A percentile compares a stretch with the other conserved stretches of the same genome.
Conservation (phyloP, 306 rosid species). For the Vigna reflexopilosa region DNA sequence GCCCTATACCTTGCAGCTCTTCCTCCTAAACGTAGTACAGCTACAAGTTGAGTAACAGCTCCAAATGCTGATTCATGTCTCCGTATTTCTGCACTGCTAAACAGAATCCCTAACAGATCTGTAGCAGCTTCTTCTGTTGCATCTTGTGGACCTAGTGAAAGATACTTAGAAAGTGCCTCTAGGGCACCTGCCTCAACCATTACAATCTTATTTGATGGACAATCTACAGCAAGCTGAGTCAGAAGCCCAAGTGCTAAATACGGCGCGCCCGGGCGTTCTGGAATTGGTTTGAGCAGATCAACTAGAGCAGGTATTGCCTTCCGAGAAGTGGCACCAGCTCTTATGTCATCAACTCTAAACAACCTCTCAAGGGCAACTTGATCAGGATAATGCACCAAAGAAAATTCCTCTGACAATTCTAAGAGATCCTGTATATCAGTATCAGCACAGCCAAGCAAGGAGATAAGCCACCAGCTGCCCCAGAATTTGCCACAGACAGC, state of each 20-base stretch:
- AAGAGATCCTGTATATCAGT: conserved; percentile 83
- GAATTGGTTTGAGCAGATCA: conserved; percentile 97
- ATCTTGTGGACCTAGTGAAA: conserved; percentile 97
- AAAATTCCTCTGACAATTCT: conserved; percentile 87
- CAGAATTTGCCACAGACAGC: conserved; percentile 94
- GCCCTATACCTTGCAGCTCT: conserved; percentile 97
- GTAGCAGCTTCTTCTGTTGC: conserved; percentile 99
- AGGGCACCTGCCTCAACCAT: conserved; percentile 98
- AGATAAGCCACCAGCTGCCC: conserved; percentile 88
- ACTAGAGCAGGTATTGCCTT: conserved; percentile 98
- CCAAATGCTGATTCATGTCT: conserved; percentile 94
- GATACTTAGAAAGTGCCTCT: conserved; percentile 93
- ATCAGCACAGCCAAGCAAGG: conserved; percentile 97
- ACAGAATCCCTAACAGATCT: conserved; percentile 88
- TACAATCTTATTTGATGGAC: conserved; percentile 83
- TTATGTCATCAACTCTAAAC: conserved; percentile 98
- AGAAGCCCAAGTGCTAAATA: conserved; percentile 87
- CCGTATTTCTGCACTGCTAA: conserved; percentile 92
- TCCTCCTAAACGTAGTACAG: conserved; percentile 96
- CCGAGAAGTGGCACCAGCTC: conserved; percentile 96
- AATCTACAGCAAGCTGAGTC: conserved; percentile 90
- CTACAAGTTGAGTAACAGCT: conserved; percentile 95
- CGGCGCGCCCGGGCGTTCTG: conserved; percentile 99
- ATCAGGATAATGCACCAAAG: conserved; percentile 83
- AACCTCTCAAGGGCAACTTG: conserved; percentile 96